Evolutionary conservation across 306 rosid genomes (phyloP), one percentile per base, ranked within the genome.

Genomic region (Purshia tridentata): DNA sequence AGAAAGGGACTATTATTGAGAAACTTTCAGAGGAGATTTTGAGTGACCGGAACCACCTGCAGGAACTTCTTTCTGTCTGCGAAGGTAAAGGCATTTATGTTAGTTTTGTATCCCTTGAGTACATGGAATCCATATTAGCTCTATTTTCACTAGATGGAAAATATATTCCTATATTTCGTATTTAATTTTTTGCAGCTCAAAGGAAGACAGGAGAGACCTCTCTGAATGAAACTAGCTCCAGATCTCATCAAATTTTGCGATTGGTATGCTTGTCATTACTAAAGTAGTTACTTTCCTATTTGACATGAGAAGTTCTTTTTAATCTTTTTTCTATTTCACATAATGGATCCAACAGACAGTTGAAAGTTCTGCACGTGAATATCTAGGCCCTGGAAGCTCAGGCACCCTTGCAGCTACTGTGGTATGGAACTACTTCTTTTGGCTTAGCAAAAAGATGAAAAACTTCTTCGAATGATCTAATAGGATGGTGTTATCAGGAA

Each of bases 211-310:
- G 91, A 89, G 98, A 94, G 86, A 94, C 98, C 20, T 85, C 91
- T 75, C 84, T 88, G 85, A 94, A 94, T 69, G 97, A 91, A 77
- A 60, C 87, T 69, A 94, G 98, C 81, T 94, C 98, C 59, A 86
- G 98, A 86, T 94, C 98, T 65, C 98, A 94, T 87, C 98, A 91
- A 79, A 94, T 91, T 79, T 78, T 94, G 67, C 84, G 98, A 80
- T 67, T 94, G 88, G 97, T 94, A 88, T 78, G 85, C 69, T 78
- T 67, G 35, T 64, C 29, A 67, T 58, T 40, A 15, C 48, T 35
- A 44, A 23, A 57, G n/a, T 62, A 49, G 14, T 56, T 68, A 9
- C 11, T 35, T 47, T 62, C 29, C n/a, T 11, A 16, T 42, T 61
- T 68, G 50, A 6, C 23, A 7, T 59, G 15, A 45, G 10, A 53